Evolutionary conservation across 1,284 basidiomycete genomes (phyloP).

Genomic region (Ustilago vetiveriae): DNA sequence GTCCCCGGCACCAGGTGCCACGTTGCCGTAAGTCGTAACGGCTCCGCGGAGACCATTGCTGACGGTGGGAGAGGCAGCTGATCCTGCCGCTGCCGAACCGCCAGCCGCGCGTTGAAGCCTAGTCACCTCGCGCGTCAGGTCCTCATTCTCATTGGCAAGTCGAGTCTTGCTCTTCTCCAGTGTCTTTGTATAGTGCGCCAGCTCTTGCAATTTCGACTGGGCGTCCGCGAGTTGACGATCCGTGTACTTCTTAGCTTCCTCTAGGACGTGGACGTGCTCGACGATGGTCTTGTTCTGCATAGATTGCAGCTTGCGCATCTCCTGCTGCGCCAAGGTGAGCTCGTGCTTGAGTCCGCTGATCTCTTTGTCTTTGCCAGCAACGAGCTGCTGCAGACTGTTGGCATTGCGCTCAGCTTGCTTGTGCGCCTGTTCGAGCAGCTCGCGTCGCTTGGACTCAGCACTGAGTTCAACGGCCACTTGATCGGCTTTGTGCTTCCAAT

Average conservation of each 20-base stretch:
- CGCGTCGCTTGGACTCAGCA: conserved; percentile 56
- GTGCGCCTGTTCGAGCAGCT: conserved; percentile 63
- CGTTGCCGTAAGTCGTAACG: conserved; percentile 35
- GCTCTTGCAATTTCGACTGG: conserved; percentile 78
- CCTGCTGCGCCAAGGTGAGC: conserved; percentile 76
- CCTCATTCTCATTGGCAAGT: conserved; percentile 84
- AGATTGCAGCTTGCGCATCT: conserved; percentile 70
- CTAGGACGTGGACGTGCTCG: conserved; percentile 96
- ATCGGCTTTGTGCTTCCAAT: conserved; percentile 57
- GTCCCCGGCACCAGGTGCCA: conserved; percentile 29
- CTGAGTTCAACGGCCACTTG: conserved; percentile 52
- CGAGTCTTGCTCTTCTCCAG: conserved; percentile 82
- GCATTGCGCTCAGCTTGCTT: conserved; percentile 73
- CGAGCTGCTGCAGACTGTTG: conserved; percentile 75
- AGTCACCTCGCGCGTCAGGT: conserved; percentile 79
- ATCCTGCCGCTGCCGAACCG: conserved; percentile 2
- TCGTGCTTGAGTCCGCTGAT: conserved; percentile 81
- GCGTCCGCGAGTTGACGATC: conserved; percentile 89
- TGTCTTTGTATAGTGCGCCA: conserved; percentile 79
- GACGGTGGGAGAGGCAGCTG: conserved; percentile 20
- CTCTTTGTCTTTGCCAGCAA: conserved; percentile 80
- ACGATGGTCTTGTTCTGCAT: conserved; percentile 97
- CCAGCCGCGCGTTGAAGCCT: conserved; percentile 63
- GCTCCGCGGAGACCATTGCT: conserved; percentile 29
- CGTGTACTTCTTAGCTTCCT: conserved; percentile 94